Evolutionary conservation across 1,284 basidiomycete genomes (phyloP).

Genomic region (Salmacisia buchloeana): DNA sequence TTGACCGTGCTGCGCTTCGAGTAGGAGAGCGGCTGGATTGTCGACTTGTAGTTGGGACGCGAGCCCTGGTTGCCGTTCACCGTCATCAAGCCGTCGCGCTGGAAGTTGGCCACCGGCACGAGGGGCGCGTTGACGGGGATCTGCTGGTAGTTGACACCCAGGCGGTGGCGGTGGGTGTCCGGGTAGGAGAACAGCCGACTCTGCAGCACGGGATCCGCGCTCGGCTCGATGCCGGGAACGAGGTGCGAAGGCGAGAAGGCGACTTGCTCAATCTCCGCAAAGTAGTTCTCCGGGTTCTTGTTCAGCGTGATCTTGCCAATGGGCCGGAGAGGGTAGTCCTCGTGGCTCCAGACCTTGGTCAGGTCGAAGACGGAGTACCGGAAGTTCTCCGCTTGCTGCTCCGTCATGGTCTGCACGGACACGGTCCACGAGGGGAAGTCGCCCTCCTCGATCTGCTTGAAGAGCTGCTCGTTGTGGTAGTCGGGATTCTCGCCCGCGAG

Average conservation of each 20-base stretch:
- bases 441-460: slow-evolving; percentile 68
- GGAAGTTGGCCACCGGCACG: slow-evolving; percentile 72
- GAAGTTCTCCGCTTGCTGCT: slow-evolving; percentile 77
- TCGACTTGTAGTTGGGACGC: slow-evolving; percentile 79
- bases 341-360: slow-evolving; percentile 57
- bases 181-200: slow-evolving; percentile 82
- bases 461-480: slow-evolving; percentile 59
- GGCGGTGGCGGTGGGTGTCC: slow-evolving; percentile 54
- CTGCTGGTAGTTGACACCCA: slow-evolving; percentile 79
- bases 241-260: slow-evolving; percentile 82
- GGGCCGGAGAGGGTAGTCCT: slow-evolving; percentile 72
- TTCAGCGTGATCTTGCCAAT: slow-evolving; percentile 80
- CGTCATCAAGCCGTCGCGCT: slow-evolving; percentile 53
- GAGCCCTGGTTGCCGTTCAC: slow-evolving; percentile 65
- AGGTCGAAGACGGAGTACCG: slow-evolving; percentile 82
- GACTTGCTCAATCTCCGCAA: slow-evolving; percentile 55
- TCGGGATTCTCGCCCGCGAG: slow-evolving; percentile 73
- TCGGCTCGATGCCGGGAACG: slow-evolving; percentile 79
- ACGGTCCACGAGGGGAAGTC: slow-evolving; percentile 75
- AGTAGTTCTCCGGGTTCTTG: slow-evolving; percentile 69
- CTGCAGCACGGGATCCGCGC: slow-evolving; percentile 82
- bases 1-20: slow-evolving; percentile 12
- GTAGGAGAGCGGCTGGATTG: slow-evolving; percentile 52
- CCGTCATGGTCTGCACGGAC: slow-evolving; percentile 76
- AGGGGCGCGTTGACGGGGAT: slow-evolving; percentile 80